These are phyloP conservation scores for Lentinula sp. DNA, from an alignment of 768 basidiomycete genomes.

Conservation along the genomic window DNA sequence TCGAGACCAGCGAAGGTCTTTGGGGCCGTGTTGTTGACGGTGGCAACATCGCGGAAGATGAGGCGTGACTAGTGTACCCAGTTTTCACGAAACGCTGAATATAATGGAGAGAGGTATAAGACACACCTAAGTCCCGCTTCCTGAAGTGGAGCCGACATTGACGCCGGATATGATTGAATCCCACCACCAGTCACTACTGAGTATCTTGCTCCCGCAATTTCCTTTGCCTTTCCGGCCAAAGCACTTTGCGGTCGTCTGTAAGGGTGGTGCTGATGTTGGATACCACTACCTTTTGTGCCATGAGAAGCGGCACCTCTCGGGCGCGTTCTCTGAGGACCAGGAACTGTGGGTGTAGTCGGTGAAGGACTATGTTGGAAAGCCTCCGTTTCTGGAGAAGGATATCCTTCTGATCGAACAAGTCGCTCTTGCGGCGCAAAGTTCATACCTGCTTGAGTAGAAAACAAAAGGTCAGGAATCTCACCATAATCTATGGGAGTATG, in stretches of 20 bases:
- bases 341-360: not conserved
- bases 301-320: not conserved
- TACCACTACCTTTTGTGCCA: not conserved
- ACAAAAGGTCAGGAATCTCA: not conserved
- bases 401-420: not conserved
- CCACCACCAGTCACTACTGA: not conserved
- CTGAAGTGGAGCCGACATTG: not conserved
- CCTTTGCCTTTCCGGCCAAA: not conserved
- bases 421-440: constrained; percentile 1
- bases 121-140: not conserved
- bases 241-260: not conserved
- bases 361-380: not conserved
- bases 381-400: constrained; percentile 1
- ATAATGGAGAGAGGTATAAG: not conserved
- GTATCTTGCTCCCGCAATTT: not conserved
- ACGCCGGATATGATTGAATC: constrained; percentile 1
- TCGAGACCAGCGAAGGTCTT: not conserved
- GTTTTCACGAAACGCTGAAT: not conserved
- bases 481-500: not conserved
- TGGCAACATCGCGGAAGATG: not conserved
- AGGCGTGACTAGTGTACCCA: not conserved
- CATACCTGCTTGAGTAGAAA: not conserved
- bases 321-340: not conserved
- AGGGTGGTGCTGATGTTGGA: not conserved
- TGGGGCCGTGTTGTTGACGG: not conserved